Evolutionary conservation across 192 early-diverging fungal genomes (phyloP).

Genomic region (Funneliformis mosseae): DNA sequence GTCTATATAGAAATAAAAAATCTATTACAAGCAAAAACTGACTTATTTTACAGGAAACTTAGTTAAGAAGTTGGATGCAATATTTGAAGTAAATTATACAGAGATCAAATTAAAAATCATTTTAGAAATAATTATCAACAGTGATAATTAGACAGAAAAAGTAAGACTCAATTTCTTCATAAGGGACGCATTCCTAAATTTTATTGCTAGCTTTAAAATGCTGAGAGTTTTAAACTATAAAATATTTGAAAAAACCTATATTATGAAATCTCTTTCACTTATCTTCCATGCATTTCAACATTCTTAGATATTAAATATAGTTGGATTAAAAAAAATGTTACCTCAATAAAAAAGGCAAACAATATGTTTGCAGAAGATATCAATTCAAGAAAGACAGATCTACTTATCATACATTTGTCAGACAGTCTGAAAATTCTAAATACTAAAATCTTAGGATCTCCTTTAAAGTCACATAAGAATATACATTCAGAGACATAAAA

Average conservation of each 20-base stretch:
- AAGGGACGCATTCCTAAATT: not conserved
- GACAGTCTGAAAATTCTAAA: not conserved
- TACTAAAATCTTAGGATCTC: slow-evolving; percentile 2
- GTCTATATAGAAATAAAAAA: not conserved
- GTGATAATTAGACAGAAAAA: not conserved
- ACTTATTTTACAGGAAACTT: not conserved
- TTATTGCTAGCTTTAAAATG: not conserved
- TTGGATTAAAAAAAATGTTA: slow-evolving; percentile 20
- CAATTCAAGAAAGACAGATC: not conserved
- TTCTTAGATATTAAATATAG: slow-evolving; percentile 17
- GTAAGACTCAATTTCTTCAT: slow-evolving; percentile 6
- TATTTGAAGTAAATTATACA: slow-evolving; percentile 10
- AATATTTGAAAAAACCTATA: slow-evolving; percentile 11
- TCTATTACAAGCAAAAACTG: not conserved
- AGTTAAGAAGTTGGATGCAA: not conserved
- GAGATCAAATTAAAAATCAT: slow-evolving; percentile 18
- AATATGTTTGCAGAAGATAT: slow-evolving; percentile 1
- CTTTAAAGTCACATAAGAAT: not conserved
- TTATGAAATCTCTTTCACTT: not conserved
- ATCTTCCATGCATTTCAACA: slow-evolving; percentile 1
- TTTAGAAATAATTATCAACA: not conserved
- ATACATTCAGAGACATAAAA: slow-evolving; percentile 25
- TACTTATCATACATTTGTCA: slow-evolving; percentile 8
- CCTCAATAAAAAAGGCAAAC: not conserved
- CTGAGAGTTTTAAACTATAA: not conserved